Evolutionary conservation across 208 protist genomes (phyloP).

Genomic region (Wallacemonas sp.): DNA sequence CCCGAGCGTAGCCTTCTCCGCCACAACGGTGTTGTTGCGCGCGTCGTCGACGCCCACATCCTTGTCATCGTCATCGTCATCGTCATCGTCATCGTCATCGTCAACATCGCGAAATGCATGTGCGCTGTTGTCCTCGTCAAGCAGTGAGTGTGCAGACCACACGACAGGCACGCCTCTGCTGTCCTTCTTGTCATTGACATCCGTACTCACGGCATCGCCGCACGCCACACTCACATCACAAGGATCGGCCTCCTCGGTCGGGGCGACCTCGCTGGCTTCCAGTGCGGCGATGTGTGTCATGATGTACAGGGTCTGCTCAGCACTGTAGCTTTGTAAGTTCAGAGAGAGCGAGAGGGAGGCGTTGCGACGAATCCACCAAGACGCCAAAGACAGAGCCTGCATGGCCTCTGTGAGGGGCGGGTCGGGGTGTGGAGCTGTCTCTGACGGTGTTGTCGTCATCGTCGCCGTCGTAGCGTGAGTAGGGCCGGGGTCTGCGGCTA

Average conservation of each 20-base stretch:
- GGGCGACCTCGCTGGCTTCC: too few relatives aligned
- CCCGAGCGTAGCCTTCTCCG: too few relatives aligned
- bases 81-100: neutral
- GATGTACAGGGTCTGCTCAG: conserved; percentile 24
- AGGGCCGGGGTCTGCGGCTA: too few relatives aligned
- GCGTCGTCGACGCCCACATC: too few relatives aligned
- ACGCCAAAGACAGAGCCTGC: conserved; percentile 29
- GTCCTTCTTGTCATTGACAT: too few relatives aligned
- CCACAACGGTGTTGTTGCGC: too few relatives aligned
- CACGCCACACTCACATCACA: too few relatives aligned
- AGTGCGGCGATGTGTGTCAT: neutral
- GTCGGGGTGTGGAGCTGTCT: neutral
- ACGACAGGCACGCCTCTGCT: neutral
- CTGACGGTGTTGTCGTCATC: neutral
- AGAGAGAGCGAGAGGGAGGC: conserved; percentile 38
- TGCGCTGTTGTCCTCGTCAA: too few relatives aligned
- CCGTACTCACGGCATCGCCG: too few relatives aligned
- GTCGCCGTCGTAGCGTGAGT: neutral
- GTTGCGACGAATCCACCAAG: conserved; percentile 51
- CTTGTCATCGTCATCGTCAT: too few relatives aligned
- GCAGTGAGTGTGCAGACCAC: conserved; percentile 11
- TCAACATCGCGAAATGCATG: too few relatives aligned
- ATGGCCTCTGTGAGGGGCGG: conserved; percentile 13
- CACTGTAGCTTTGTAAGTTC: conserved; percentile 34
- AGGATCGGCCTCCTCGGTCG: too few relatives aligned